Conservation (phyloP, 257 asterid species). For the Nicotiana attenuata region DNA sequence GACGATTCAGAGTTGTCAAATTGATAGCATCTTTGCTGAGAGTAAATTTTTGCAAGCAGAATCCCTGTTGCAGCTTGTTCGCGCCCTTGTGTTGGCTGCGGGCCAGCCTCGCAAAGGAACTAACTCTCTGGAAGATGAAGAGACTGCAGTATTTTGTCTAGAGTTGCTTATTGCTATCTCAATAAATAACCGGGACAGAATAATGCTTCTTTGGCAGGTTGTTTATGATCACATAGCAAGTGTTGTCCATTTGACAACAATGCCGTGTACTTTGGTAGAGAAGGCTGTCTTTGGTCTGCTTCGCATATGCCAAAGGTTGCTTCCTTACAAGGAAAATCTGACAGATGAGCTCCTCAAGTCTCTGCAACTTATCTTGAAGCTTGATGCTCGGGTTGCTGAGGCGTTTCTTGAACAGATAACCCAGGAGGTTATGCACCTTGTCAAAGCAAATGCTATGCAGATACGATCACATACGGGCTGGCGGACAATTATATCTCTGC, state of each 20-base stretch:
- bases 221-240: constrained; percentile 75
- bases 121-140: constrained; percentile 53
- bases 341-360: constrained; percentile 87
- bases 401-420: constrained; percentile 89
- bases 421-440: constrained; percentile 77
- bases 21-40: constrained; percentile 77
- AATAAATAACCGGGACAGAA: constrained; percentile 74
- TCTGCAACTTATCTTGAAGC: constrained; percentile 73
- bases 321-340: constrained; percentile 86
- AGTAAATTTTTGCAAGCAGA: constrained; percentile 87
- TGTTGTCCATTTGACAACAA: constrained; percentile 67
- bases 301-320: constrained; percentile 80
- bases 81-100: constrained; percentile 64
- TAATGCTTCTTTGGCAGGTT: constrained; percentile 78
- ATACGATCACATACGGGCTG: constrained; percentile 85
- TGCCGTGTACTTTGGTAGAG: constrained; percentile 88
- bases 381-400: constrained; percentile 95
- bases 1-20: constrained; percentile 72
- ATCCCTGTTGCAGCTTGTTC: constrained; percentile 72
- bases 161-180: constrained; percentile 80
- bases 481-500: constrained; percentile 78
- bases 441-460: constrained; percentile 85
- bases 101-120: constrained; percentile 54
- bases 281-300: constrained; percentile 93
- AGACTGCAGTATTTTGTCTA: constrained; percentile 67